phyloP scores from a whole-genome alignment of 495 filamentous ascomycete species.

The Daldinia vernicosa region DNA sequence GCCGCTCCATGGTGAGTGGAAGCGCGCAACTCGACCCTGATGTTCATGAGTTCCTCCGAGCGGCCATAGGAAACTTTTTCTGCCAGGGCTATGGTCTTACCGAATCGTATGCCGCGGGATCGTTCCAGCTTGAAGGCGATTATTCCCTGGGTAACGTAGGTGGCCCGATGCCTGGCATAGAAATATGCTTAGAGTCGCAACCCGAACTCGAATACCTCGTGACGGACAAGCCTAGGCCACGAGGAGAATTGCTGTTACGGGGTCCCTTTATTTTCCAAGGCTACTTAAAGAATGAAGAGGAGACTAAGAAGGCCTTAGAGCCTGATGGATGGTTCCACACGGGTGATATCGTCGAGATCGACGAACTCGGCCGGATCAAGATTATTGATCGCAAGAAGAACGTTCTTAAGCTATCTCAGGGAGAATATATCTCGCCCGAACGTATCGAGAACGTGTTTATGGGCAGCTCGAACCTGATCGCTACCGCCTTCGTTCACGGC shows the following conservation, averaged over 20 bases:
- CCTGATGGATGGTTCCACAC: slow-evolving; percentile 97
- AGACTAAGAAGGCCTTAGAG: slow-evolving; percentile 83
- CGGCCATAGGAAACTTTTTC: slow-evolving; percentile 81
- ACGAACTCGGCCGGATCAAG: slow-evolving; percentile 84
- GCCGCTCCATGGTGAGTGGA: slow-evolving; percentile 80
- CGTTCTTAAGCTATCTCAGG: slow-evolving; percentile 95
- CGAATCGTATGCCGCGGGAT: slow-evolving; percentile 85
- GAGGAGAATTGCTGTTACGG: slow-evolving; percentile 88
- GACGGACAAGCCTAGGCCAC: slow-evolving; percentile 90
- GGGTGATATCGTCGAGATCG: slow-evolving; percentile 86
- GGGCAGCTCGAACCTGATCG: slow-evolving; percentile 77
- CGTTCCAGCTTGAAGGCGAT: slow-evolving; percentile 74
- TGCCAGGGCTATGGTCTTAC: slow-evolving; percentile 94
- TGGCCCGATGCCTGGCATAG: slow-evolving; percentile 68
- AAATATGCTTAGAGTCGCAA: slow-evolving; percentile 84
- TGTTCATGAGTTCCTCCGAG: slow-evolving; percentile 87
- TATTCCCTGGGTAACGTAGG: slow-evolving; percentile 85
- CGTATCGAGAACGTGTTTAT: slow-evolving; percentile 94
- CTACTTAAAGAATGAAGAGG: slow-evolving; percentile 88
- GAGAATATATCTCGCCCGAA: slow-evolving; percentile 98
- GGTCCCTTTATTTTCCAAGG: slow-evolving; percentile 79
- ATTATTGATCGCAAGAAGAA: slow-evolving; percentile 99
- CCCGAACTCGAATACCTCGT: slow-evolving; percentile 95
- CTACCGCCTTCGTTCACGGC: slow-evolving; percentile 88
- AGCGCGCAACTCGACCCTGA: slow-evolving; percentile 90